Base-by-base conservation (phyloP, 345 rosid genomes). In the Euphorbia pulcherrima region DNA sequence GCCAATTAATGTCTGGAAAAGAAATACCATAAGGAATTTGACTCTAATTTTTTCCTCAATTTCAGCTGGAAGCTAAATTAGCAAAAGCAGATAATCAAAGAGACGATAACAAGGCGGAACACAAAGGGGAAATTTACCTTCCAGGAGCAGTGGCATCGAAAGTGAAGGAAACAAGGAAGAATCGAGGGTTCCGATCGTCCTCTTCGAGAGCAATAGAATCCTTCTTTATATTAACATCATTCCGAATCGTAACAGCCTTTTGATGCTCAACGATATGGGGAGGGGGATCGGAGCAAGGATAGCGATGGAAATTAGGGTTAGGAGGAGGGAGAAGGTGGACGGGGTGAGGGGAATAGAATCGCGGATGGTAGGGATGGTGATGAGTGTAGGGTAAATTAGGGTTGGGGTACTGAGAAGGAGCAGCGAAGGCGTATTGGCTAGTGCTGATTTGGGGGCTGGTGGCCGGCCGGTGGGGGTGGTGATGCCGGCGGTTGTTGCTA, bases 101-200 rank as follows among this genome's bases (percentile, higher is more conserved):
- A 28, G 35, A 57, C 6, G 7, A 57, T 6, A 57, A 33, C 0
- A 33, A 18, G 28, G 26, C 18, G 9, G 17, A 13, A 10, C 0
- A 52, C 20, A 14, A 11, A 24, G 7, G 2, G 26, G 16, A 8
- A 47, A 68, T 8, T 53, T 71, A 90, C 97, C 98, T 84, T 27
- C 97, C 92, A 54, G 83, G 72, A 67, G 85, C 94, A 47, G 90
- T 84, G 12, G 98, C 97, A 78, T 93, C 97, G 77, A 93, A 93
- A 53, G 86, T 85, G 84, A 93, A 93, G 24, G 94, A 63, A 73
- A 91, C 87, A 55, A 93, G 81, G 30, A 80, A 84, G 60, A 78
- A 83, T 60, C 91, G 94, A 21, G 91, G 90, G 72, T 28, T 18
- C 17, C 80, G 82, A 23, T 78, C 83, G 69, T 93, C 97, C 17